Conservation (phyloP, 352 stramenopile genomes). For the Phytophthora constricta region DNA sequence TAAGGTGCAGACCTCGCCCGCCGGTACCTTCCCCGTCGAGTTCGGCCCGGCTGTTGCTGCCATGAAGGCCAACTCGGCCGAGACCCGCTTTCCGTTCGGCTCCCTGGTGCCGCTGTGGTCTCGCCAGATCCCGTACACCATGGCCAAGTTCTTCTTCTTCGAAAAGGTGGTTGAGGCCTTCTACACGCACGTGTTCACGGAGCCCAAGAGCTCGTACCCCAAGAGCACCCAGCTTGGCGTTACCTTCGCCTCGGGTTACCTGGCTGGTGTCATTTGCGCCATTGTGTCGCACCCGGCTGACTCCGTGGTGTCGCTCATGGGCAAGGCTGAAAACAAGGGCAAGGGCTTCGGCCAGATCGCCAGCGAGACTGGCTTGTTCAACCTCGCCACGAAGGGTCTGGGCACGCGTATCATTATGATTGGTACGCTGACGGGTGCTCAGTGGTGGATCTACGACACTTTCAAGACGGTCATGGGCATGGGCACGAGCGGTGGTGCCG, state of each 20-base stretch:
- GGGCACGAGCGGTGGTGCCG: constrained; percentile 87
- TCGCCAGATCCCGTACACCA: constrained; percentile 98
- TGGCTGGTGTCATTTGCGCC: constrained; percentile 98
- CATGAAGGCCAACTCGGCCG: constrained; percentile 90
- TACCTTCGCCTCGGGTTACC: constrained; percentile 98
- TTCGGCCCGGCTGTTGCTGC: constrained; percentile 85
- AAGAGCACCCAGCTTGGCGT: constrained; percentile 96
- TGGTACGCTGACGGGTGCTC: constrained; percentile 94
- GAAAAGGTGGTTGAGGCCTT: constrained; percentile 90
- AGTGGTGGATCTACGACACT: constrained; percentile 98
- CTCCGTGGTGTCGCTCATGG: constrained; percentile 98
- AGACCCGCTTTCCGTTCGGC: constrained; percentile 92
- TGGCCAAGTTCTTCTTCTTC: constrained; percentile 99
- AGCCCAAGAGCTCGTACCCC: constrained; percentile 91
- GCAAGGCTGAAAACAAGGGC: constrained; percentile 91
- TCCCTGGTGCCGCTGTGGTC: constrained; percentile 91
- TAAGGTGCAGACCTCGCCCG: constrained; percentile 92
- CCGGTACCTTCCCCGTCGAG: constrained; percentile 89
- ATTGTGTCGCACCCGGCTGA: constrained; percentile 99
- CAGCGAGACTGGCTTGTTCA: constrained; percentile 75
- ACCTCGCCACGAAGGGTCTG: constrained; percentile 90
- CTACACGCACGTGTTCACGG: constrained; percentile 91
- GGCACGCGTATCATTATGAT: constrained; percentile 96
- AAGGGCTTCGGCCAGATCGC: constrained; percentile 92
- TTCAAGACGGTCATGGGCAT: constrained; percentile 95